Base-by-base conservation (phyloP, 83 land plant genomes). In the Thuja plicata region DNA sequence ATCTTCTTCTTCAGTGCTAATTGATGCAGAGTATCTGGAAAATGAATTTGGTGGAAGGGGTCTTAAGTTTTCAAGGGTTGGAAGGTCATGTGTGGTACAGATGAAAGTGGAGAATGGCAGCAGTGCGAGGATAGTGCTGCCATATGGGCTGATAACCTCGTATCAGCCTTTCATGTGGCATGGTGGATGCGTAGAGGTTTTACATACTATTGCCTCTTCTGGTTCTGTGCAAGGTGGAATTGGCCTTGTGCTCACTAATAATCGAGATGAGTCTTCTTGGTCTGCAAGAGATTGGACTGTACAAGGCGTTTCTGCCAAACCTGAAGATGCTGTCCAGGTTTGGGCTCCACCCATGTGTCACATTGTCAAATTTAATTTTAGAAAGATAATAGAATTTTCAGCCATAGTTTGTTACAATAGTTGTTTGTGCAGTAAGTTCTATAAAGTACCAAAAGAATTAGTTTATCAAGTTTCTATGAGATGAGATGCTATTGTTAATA, bases 131-230 rank as follows among this genome's bases (percentile, higher is more conserved):
- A 1, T 95, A 40, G 88, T 95, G 92, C 88, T 95, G 66, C 96
- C 96, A 3, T 76, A 90, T 45, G 96, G 94, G 3, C 80, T 95
- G 17, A 90, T 95, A 57, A 93, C 96, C 0, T 95, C 96, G 4
- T 95, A 92, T 87, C 91, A 91, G 89, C 91, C 92, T 11, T 88
- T 45, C 1, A 92, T 95, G 94, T 95, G 96, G 96, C 96, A 95
- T 87, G 95, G 96, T 1, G 92, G 91, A 50, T 76, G 60, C 0
- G 35, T 89, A 7, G 96, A 95, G 88, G 38, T 95, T 89, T 89
- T 95, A 80, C 96, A 95, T 70, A 93, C 94, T 1, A 8, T 79
- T 5, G 93, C 90, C 15, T 89, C 92, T 27, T 74, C 35, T 15
- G 86, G 87, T 83, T 91, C 89, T 16, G 74, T 94, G 19, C 91